Percentiles rank a stretch among this genome's conserved stretches.
Conservation (phyloP, 2,329 filamentous ascomycete genomes). For the Aspergillus fumigatus region DNA sequence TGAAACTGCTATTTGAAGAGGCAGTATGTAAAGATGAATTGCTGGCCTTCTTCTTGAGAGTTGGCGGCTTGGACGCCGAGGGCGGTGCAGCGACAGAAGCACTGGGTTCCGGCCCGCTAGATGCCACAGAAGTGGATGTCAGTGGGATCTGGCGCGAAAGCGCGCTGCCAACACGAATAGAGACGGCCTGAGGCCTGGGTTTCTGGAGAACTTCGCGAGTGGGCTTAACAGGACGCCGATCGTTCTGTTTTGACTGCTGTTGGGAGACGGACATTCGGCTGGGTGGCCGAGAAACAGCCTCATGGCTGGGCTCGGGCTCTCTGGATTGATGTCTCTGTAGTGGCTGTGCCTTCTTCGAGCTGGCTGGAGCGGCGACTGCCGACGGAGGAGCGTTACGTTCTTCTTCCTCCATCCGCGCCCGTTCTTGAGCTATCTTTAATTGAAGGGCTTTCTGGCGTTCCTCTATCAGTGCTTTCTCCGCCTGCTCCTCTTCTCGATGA, state of each 20-base stretch:
- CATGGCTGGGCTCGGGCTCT: slow-evolving; percentile 27
- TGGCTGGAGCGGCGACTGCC: slow-evolving; percentile 14
- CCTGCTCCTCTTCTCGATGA: slow-evolving; percentile 33
- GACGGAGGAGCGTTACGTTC: slow-evolving; percentile 20
- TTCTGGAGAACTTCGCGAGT: slow-evolving; percentile 41
- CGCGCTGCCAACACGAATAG: slow-evolving; percentile 47
- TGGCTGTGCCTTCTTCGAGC: slow-evolving; percentile 24
- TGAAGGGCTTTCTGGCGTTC: slow-evolving; percentile 31
- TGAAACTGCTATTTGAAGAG: slow-evolving; percentile 55
- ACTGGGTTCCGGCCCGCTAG: slow-evolving; percentile 54
- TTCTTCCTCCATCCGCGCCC: slow-evolving; percentile 29
- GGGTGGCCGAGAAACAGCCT: slow-evolving; percentile 24
- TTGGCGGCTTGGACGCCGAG: slow-evolving; percentile 44
- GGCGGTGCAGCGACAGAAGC: slow-evolving; percentile 41
- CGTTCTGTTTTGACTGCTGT: slow-evolving; percentile 29
- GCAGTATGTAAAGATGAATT: slow-evolving; percentile 58
- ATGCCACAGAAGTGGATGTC: slow-evolving; percentile 51
- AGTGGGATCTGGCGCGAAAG: slow-evolving; percentile 43
- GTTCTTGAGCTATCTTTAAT: slow-evolving; percentile 30
- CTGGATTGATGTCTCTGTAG: slow-evolving; percentile 25
- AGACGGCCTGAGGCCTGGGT: slow-evolving; percentile 44
- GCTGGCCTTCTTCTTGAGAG: slow-evolving; percentile 61
- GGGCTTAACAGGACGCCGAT: slow-evolving; percentile 42
- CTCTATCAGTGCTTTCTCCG: slow-evolving; percentile 8
- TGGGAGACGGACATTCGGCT: slow-evolving; percentile 20